Evolutionary conservation across 495 filamentous ascomycete genomes (phyloP).

Genomic region (Daldinia childiae): DNA sequence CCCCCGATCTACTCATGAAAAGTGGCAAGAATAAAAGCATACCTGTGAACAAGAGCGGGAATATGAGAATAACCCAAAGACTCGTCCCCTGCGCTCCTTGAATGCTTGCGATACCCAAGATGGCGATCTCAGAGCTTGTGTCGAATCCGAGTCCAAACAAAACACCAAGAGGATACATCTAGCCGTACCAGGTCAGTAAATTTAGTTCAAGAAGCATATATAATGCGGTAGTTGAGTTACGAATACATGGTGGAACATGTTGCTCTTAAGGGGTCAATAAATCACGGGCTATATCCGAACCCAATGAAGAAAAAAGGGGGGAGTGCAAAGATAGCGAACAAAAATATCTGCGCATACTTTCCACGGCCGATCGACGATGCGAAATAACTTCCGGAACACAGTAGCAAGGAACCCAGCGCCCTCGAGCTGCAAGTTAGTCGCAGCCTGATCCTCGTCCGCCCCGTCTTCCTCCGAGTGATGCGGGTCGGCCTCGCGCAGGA

Average conservation of each 20-base stretch:
- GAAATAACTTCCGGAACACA: conserved; percentile 80
- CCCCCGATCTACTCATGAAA: no score
- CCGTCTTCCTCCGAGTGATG: conserved; percentile 27
- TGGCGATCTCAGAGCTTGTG: conserved; percentile 91
- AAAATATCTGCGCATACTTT: conserved; percentile 57
- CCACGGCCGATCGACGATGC: conserved; percentile 89
- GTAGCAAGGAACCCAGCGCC: conserved; percentile 78
- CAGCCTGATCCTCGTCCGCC: conserved; percentile 57
- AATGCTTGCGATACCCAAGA: conserved; percentile 88
- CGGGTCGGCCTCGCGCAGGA: conserved; percentile 54
- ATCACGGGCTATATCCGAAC: not conserved
- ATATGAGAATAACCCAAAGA: conserved; percentile 94
- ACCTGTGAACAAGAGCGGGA: conserved; percentile 91
- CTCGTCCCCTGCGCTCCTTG: conserved; percentile 85
- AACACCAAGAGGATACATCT: conserved; percentile 89
- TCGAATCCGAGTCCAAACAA: conserved; percentile 96
- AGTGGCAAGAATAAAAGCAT: conserved; percentile 24
- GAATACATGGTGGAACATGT: no score
- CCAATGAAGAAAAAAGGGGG: not conserved
- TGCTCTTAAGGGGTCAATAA: no score
- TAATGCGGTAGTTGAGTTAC: no score
- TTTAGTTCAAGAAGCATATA: not conserved
- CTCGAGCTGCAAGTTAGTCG: conserved; percentile 72
- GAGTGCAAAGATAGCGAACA: not conserved
- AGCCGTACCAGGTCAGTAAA: not conserved